A percentile compares a stretch with the other conserved stretches of the same genome.
phyloP scores from a whole-genome alignment of 1,284 basidiomycete genomes.

The Ceratorhiza oryzae-sativae region DNA sequence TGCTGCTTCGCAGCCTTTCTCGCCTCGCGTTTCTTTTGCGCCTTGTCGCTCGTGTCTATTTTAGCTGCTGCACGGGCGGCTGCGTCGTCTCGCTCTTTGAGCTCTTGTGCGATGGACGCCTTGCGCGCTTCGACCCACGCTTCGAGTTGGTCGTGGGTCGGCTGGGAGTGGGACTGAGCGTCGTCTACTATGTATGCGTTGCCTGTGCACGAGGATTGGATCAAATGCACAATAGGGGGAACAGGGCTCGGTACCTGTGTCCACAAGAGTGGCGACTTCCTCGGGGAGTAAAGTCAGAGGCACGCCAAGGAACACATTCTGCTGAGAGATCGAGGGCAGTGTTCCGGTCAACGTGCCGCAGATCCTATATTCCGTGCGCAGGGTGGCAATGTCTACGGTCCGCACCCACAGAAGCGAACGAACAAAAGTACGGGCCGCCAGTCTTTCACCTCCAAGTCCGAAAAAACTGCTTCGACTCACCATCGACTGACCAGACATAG shows the following conservation, averaged over 20 bases:
- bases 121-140: slow-evolving; percentile 60
- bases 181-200: slow-evolving; percentile 83
- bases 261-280: slow-evolving; percentile 87
- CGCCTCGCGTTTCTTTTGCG: slow-evolving; percentile 70
- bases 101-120: slow-evolving; percentile 56
- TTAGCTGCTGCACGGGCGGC: slow-evolving; percentile 50
- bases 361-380: slow-evolving; percentile 81
- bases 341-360: slow-evolving; percentile 90
- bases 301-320: slow-evolving; percentile 94
- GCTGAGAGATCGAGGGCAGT: slow-evolving; percentile 92
- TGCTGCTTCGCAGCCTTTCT: slow-evolving; percentile 48
- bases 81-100: slow-evolving; percentile 54
- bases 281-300: slow-evolving; percentile 90
- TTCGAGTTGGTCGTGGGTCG: slow-evolving; percentile 60
- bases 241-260: slow-evolving; percentile 67
- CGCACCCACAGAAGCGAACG: background rate
- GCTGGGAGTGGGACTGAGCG: slow-evolving; percentile 64
- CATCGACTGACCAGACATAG: slow-evolving; percentile 80
- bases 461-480: slow-evolving; percentile 52
- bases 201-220: slow-evolving; percentile 56
- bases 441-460: background rate
- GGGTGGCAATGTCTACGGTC: slow-evolving; percentile 76
- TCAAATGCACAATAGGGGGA: background rate
- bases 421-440: background rate
- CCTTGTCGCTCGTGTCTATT: slow-evolving; percentile 60